Conservation (phyloP, 805 yeast genomes). For the Debaryomyces castellii region DNA sequence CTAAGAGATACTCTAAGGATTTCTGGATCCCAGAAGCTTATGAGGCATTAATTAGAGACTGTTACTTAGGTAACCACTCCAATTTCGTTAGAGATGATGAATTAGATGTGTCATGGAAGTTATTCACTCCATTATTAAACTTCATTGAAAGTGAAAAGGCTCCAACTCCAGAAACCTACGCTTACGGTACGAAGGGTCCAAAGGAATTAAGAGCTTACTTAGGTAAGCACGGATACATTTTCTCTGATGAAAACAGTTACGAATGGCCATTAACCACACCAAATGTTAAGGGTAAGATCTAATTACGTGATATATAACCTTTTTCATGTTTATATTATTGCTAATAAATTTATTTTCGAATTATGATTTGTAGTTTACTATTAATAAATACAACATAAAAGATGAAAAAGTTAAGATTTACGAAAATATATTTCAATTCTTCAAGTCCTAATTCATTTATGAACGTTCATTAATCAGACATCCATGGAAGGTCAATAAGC, state of each 20-base stretch:
- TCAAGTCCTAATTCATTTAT: conserved; percentile 2
- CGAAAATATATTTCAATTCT: neutral
- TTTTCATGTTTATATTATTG: no score
- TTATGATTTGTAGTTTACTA: no score
- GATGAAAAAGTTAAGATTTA: neutral
- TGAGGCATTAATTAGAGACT: conserved; percentile 91
- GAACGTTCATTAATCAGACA: conserved; percentile 59
- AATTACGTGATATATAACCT: conserved; percentile 2
- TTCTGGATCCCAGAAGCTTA: conserved; percentile 98
- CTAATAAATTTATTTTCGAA: neutral
- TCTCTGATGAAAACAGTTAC: conserved; percentile 62
- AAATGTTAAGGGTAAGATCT: conserved; percentile 30
- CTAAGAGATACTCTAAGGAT: conserved; percentile 70
- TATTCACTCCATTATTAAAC: conserved; percentile 89
- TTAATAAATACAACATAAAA: neutral
- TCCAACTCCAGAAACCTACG: conserved; percentile 67
- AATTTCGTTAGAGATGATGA: conserved; percentile 98
- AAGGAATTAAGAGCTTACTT: conserved; percentile 58
- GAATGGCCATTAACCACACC: conserved; percentile 88
- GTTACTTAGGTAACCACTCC: conserved; percentile 88
- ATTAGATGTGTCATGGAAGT: conserved; percentile 86
- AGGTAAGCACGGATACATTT: conserved; percentile 69
- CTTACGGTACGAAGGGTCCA: conserved; percentile 95
- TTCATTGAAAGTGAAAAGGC: conserved; percentile 70
- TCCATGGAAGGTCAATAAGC: conserved; percentile 87